Evolutionary conservation across 108 stramenopile genomes (phyloP), one percentile per base, ranked within the genome.

Genomic region (Cyclotella baltica): DNA sequence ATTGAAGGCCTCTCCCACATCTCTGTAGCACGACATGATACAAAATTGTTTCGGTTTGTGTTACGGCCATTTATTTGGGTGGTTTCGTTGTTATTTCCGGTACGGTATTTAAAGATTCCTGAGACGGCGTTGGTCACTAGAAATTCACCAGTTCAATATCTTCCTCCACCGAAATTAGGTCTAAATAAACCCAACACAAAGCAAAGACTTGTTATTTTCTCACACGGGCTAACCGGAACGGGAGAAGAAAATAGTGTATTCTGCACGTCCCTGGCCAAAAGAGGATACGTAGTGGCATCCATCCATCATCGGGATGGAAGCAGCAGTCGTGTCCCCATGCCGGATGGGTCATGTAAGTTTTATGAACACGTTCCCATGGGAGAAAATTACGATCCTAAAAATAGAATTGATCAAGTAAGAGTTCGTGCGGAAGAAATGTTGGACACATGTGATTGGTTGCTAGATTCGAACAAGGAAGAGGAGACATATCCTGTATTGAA

Each of bases 231-330:
- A 66, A 89, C 88, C 15, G 86, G 86, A 18, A 89, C 88, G 4
- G 86, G 86, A 0, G 83, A 89, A 75, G 88, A 89, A 63, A 89
- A 89, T 64, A 40, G 70, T 3, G 52, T 76, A 23, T 78, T 87
- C 46, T 79, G 67, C 33, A 46, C 84, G 34, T 65, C 74, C 15
- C 86, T 86, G 57, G 88, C 88, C 25, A 77, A 80, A 70, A 70
- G 77, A 20, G 88, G 88, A 20, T 80, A 74, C 58, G 78, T 89
- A 29, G 88, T 89, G 11, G 84, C 73, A 4, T 67, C 53, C 33
- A 73, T 89, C 16, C 86, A 87, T 64, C 88, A 89, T 77, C 71
- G 84, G 3, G 88, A 89, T 64, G 88, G 88, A 15, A 85, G 84
- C 67, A 83, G 82, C 15, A 75, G 65, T 27, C 74, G 84, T 37